Conservation (phyloP, 352 stramenopile genomes). For the Phytophthora melonis region DNA sequence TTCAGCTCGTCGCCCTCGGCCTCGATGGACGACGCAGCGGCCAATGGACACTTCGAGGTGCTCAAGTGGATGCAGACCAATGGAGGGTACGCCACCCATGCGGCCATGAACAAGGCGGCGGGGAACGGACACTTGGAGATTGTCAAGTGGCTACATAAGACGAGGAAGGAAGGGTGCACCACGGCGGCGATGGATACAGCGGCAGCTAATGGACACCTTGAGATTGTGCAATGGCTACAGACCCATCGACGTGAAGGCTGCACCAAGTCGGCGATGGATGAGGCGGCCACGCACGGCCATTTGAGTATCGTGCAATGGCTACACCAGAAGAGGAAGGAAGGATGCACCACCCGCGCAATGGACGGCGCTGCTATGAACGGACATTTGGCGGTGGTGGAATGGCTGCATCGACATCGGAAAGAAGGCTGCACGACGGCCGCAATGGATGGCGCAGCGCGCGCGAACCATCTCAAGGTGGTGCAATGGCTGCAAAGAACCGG, state of each 20-base stretch:
- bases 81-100: conserved; percentile 22
- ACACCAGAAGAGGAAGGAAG: conserved; percentile 39
- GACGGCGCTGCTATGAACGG: conserved; percentile 36
- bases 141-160: conserved; percentile 43
- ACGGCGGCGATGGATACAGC: conserved; percentile 38
- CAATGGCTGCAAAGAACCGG: conserved; percentile 44
- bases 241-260: conserved; percentile 35
- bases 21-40: conserved; percentile 43
- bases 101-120: conserved; percentile 43
- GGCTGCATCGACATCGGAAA: conserved; percentile 34
- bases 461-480: conserved; percentile 30
- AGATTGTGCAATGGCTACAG: conserved; percentile 43
- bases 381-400: conserved; percentile 40
- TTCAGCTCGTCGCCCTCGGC: conserved; percentile 28
- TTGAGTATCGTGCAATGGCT: conserved; percentile 35
- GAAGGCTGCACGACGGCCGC: conserved; percentile 40
- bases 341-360: conserved; percentile 39
- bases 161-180: conserved; percentile 41
- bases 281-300: conserved; percentile 35
- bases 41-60: conserved; percentile 33
- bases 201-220: conserved; percentile 32
- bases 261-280: conserved; percentile 40
- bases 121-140: conserved; percentile 35
- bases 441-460: conserved; percentile 27
- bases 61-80: conserved; percentile 41